Percentiles rank a stretch among this genome's conserved stretches.
Conservation (phyloP, 129 eudicot genomes). For the Dittrichia graveolens region DNA sequence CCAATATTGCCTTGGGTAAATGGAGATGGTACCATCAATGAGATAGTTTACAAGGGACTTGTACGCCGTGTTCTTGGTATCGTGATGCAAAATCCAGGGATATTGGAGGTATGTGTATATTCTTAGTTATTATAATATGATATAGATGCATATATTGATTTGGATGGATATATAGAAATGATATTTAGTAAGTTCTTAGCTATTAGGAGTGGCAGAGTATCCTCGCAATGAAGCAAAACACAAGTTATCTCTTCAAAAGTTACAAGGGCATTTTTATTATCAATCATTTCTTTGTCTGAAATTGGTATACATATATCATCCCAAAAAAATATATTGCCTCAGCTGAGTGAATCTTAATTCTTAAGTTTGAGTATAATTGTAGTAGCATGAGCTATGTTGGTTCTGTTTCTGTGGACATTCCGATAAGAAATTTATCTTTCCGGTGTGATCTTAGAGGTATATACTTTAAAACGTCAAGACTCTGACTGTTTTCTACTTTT, state of each 20-base stretch:
- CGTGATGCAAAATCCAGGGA: slow-evolving; percentile 90
- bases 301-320: neutral
- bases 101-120: slow-evolving; percentile 62
- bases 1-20: slow-evolving; percentile 94
- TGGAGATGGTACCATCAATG: slow-evolving; percentile 89
- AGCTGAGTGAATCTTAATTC: no score
- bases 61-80: slow-evolving; percentile 84
- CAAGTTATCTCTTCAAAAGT: neutral
- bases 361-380: no score
- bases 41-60: slow-evolving; percentile 75
- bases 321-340: no score
- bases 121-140: neutral
- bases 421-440: no score
- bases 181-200: neutral
- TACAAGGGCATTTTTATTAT: neutral
- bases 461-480: no score
- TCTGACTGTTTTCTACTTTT: no score
- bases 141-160: neutral
- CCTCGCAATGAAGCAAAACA: neutral
- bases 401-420: no score
- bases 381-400: no score
- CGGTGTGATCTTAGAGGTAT: no score
- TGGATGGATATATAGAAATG: neutral
- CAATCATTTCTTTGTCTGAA: neutral
- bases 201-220: neutral